Evolutionary conservation across 225 moss, liverwort and hornwort genomes (phyloP).

Genomic region (Pseudisothecium myosuroides): DNA sequence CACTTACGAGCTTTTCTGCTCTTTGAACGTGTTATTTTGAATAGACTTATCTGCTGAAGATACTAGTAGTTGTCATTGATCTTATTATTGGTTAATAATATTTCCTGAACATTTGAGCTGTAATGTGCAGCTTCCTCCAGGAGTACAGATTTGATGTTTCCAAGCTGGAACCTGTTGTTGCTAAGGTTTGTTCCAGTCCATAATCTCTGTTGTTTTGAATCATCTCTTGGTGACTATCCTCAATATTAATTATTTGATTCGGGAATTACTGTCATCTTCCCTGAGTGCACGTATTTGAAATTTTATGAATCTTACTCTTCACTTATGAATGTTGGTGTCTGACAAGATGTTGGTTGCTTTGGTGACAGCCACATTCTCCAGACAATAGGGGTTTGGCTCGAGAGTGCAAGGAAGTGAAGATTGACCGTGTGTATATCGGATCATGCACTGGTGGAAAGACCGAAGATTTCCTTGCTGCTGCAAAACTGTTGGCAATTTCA

Average conservation of each 20-base stretch:
- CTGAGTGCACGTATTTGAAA: neutral
- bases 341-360: neutral
- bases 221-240: neutral
- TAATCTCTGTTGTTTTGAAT: neutral
- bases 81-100: neutral
- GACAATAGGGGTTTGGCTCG: constrained; percentile 83
- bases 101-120: neutral
- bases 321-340: neutral
- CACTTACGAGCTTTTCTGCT: neutral
- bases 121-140: constrained; percentile 48
- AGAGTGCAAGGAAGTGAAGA: constrained; percentile 86
- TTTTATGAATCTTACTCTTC: neutral
- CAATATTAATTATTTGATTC: neutral
- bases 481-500: constrained; percentile 62
- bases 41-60: neutral
- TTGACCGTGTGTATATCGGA: constrained; percentile 92
- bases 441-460: constrained; percentile 99
- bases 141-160: constrained; percentile 93
- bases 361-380: constrained; percentile 88
- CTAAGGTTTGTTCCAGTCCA: constrained; percentile 46
- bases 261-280: neutral
- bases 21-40: neutral
- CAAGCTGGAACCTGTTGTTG: constrained; percentile 89
- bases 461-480: constrained; percentile 97
- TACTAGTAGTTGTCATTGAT: neutral